phyloP scores from a whole-genome alignment of 1,284 basidiomycete species.

The Hypsizygus ulmarius region DNA sequence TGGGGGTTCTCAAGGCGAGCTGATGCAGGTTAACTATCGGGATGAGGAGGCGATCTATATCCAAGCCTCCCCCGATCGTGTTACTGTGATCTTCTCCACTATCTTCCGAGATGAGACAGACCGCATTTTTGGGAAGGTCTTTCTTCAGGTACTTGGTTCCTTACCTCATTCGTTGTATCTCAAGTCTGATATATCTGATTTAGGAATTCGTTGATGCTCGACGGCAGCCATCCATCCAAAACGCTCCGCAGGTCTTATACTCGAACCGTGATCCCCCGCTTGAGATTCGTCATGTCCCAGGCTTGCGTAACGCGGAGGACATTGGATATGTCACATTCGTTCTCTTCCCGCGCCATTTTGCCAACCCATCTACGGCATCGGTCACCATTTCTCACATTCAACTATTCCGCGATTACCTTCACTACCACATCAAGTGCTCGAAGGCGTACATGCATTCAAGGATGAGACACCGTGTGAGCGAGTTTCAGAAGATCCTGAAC shows the following conservation, averaged over 20 bases:
- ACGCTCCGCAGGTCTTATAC: conserved; percentile 98
- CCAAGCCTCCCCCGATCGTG: conserved; percentile 90
- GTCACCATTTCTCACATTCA: conserved; percentile 94
- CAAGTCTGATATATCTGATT: not conserved
- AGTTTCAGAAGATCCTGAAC: conserved; percentile 98
- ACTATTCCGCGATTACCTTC: conserved; percentile 96
- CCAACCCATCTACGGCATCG: conserved; percentile 70
- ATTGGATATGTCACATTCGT: conserved; percentile 99
- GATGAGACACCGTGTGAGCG: conserved; percentile 92
- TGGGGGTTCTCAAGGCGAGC: conserved; percentile 68
- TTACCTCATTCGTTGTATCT: not conserved
- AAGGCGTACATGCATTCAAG: conserved; percentile 99
- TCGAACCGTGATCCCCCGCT: conserved; percentile 94
- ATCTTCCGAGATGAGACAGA: conserved; percentile 98
- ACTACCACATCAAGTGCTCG: conserved; percentile 99
- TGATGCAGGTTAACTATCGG: conserved; percentile 94
- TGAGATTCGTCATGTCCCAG: conserved; percentile 87
- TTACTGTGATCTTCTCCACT: conserved; percentile 97
- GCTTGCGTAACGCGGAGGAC: conserved; percentile 83
- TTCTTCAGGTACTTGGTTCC: conserved; percentile 73
- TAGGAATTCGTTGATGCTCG: conserved; percentile 99
- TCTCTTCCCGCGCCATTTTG: conserved; percentile 95
- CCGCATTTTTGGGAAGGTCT: conserved; percentile 94
- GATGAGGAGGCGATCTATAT: conserved; percentile 98
- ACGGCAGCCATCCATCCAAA: conserved; percentile 90